Conservation (phyloP, 257 asterid species). For the Solanum rostratum region DNA sequence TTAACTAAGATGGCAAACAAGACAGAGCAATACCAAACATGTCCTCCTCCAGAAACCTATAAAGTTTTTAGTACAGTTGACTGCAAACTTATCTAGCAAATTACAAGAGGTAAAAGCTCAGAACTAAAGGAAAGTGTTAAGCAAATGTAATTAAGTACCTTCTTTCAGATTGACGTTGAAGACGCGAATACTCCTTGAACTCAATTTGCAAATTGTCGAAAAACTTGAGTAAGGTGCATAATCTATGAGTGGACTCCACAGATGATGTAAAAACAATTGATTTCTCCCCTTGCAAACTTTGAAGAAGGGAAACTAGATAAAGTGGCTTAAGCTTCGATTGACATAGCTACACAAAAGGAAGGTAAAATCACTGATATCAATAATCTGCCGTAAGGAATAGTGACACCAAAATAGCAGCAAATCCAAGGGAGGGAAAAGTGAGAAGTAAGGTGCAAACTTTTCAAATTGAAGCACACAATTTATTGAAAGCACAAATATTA, state of each 20-base stretch:
- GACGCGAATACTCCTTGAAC: slow-evolving; percentile 79
- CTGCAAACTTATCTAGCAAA: not conserved
- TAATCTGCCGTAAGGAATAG: not conserved
- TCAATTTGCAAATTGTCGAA: slow-evolving; percentile 47
- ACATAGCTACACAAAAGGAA: slow-evolving; percentile 47
- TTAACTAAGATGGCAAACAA: not conserved
- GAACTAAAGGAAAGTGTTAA: not conserved
- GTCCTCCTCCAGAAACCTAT: not conserved
- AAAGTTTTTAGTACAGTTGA: not conserved
- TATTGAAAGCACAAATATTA: not conserved
- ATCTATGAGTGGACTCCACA: slow-evolving; percentile 73
- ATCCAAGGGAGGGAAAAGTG: not conserved
- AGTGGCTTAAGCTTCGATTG: slow-evolving; percentile 71
- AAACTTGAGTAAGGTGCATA: slow-evolving; percentile 56
- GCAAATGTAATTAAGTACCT: slow-evolving; percentile 34
- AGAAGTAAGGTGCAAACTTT: not conserved
- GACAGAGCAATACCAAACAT: not conserved
- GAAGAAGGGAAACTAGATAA: slow-evolving; percentile 72
- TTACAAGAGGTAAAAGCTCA: not conserved
- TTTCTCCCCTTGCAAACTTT: slow-evolving; percentile 58
- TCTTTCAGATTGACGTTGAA: slow-evolving; percentile 69
- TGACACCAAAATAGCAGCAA: not conserved
- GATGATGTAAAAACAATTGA: slow-evolving; percentile 87
- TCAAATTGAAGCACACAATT: not conserved
- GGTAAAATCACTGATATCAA: not conserved